phyloP scores from a whole-genome alignment of 352 stramenopile genomes.

The Globisporangium spiculum region DNA sequence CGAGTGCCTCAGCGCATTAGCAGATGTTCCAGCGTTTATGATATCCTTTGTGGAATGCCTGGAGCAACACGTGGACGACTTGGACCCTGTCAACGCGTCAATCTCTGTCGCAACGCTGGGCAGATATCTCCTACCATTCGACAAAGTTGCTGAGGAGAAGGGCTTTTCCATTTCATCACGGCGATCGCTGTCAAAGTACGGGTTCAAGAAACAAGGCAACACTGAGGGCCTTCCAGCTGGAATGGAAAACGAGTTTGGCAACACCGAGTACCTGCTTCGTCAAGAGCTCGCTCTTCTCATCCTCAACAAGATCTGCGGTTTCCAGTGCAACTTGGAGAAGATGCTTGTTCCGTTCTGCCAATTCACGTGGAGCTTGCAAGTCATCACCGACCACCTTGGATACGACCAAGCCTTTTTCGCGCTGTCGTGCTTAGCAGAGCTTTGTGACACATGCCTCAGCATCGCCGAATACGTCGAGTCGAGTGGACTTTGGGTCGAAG shows the following conservation, averaged over 20 bases:
- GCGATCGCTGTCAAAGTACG: slow-evolving; percentile 71
- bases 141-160: slow-evolving; percentile 42
- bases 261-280: slow-evolving; percentile 68
- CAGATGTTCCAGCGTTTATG: slow-evolving; percentile 57
- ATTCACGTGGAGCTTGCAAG: slow-evolving; percentile 80
- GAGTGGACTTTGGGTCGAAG: slow-evolving; percentile 76
- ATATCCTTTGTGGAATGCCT: slow-evolving; percentile 59
- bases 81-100: slow-evolving; percentile 59
- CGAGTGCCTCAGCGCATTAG: slow-evolving; percentile 67
- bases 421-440: slow-evolving; percentile 68
- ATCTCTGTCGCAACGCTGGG: slow-evolving; percentile 75
- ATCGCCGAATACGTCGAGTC: slow-evolving; percentile 73
- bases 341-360: slow-evolving; percentile 74
- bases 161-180: slow-evolving; percentile 74
- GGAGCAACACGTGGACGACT: slow-evolving; percentile 58
- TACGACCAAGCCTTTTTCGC: slow-evolving; percentile 81
- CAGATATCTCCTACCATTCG: slow-evolving; percentile 72
- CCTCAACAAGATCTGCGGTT: slow-evolving; percentile 77
- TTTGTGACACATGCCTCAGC: slow-evolving; percentile 75
- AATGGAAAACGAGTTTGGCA: slow-evolving; percentile 76
- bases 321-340: slow-evolving; percentile 66
- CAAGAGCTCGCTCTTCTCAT: slow-evolving; percentile 77
- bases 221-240: slow-evolving; percentile 25
- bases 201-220: slow-evolving; percentile 56
- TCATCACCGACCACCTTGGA: slow-evolving; percentile 75